phyloP scores from a whole-genome alignment of 1,284 basidiomycete species.

The Volvariella volvacea region DNA sequence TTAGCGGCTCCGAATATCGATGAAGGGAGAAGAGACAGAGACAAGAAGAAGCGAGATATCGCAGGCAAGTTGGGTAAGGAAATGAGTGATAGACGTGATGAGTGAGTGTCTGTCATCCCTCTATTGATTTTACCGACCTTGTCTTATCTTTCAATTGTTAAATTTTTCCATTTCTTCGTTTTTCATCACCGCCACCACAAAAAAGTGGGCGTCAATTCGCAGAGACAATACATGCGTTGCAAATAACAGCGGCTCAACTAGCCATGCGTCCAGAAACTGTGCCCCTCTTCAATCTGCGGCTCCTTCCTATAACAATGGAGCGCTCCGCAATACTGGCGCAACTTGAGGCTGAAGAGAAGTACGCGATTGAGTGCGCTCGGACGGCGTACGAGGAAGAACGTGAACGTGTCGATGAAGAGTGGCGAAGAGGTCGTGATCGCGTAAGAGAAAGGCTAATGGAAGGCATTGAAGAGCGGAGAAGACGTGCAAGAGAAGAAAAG shows the following conservation, averaged over 20 bases:
- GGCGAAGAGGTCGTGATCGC: conserved; percentile 60
- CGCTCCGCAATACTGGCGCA: conserved; percentile 66
- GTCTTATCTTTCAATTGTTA: conserved; percentile 8
- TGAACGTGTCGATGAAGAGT: conserved; percentile 71
- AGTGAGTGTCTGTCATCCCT: conserved; percentile 40
- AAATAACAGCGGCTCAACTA: conserved; percentile 49
- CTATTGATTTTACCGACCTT: conserved; percentile 7
- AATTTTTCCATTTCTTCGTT: conserved; percentile 15
- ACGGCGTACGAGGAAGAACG: conserved; percentile 72
- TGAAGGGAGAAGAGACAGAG: conserved; percentile 46
- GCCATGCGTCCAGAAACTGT: conserved; percentile 59
- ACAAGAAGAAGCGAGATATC: conserved; percentile 60
- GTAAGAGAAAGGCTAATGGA: conserved; percentile 72
- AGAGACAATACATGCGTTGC: conserved; percentile 50
- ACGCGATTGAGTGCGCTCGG: conserved; percentile 53
- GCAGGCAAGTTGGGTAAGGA: conserved; percentile 65
- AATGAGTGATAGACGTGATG: conserved; percentile 62
- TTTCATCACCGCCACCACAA: conserved; percentile 9
- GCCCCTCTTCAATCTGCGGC: conserved; percentile 57
- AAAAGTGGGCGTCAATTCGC: conserved; percentile 43
- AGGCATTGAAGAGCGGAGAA: conserved; percentile 71
- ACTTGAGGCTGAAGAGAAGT: conserved; percentile 55
- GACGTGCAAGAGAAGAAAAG: conserved; percentile 73
- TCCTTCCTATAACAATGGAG: conserved; percentile 67
- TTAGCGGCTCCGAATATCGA: conserved; percentile 19